Percentiles rank a stretch among this genome's conserved stretches.
Conservation (phyloP, 768 basidiomycete species). For the Tylopilus felleus region DNA sequence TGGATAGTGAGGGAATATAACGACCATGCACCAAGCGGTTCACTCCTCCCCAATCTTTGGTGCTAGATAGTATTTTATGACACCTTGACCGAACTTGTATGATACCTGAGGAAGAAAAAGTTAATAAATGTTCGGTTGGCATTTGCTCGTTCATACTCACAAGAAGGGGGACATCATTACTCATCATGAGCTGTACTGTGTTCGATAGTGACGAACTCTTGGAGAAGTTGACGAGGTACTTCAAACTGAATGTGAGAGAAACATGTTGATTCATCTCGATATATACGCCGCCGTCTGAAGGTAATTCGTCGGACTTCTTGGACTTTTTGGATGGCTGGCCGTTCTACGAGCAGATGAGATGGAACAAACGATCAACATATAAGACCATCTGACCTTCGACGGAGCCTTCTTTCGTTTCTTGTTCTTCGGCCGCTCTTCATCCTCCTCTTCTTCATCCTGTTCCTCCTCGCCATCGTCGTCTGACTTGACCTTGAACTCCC, state of each 20-base stretch:
- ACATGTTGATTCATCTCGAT: slow-evolving; percentile 92
- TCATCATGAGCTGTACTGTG: slow-evolving; percentile 82
- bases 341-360: slow-evolving; percentile 10
- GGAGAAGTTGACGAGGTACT: slow-evolving; percentile 95
- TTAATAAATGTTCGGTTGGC: neutral
- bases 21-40: slow-evolving; percentile 5
- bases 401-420: slow-evolving; percentile 69
- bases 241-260: slow-evolving; percentile 89
- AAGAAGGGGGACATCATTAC: slow-evolving; percentile 86
- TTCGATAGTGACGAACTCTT: slow-evolving; percentile 77
- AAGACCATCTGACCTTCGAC: slow-evolving; percentile 41
- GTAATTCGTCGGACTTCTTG: slow-evolving; percentile 58
- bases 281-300: slow-evolving; percentile 53
- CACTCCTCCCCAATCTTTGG: slow-evolving; percentile 92
- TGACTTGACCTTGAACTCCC: slow-evolving; percentile 41
- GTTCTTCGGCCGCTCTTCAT: slow-evolving; percentile 45
- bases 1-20: slow-evolving; percentile 7
- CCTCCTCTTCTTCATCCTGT: slow-evolving; percentile 52
- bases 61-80: slow-evolving; percentile 92
- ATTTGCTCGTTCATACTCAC: slow-evolving; percentile 39
- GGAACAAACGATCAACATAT: neutral
- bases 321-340: slow-evolving; percentile 51
- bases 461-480: slow-evolving; percentile 48
- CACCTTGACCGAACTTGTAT: slow-evolving; percentile 86
- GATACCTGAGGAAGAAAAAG: slow-evolving; percentile 52